These are phyloP conservation scores for Neurospora sp. DNA, from an alignment of 495 filamentous ascomycete species.

Conservation along the genomic window DNA sequence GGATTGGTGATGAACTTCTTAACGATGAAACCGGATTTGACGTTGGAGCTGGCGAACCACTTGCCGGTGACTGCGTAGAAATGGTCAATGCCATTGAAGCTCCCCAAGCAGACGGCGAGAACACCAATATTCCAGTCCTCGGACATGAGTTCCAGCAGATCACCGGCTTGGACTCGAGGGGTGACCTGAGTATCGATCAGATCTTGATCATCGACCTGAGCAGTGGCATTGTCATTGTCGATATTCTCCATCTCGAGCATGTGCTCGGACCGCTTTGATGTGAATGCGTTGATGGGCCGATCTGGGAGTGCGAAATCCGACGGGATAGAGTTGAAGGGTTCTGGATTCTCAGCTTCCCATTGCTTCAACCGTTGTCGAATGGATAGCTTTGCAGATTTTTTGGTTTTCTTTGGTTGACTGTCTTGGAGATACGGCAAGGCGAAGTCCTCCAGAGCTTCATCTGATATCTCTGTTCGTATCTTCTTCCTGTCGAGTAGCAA, in stretches of 20 bases:
- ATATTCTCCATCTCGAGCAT: conserved; percentile 10
- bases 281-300: neutral
- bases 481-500: neutral
- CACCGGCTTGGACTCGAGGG: conserved; percentile 51
- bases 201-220: conserved; percentile 5
- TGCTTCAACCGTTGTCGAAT: conserved; percentile 42
- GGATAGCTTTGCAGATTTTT: neutral
- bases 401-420: neutral
- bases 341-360: conserved; percentile 44
- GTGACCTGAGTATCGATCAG: conserved; percentile 2
- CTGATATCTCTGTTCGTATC: neutral
- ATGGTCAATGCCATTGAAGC: conserved; percentile 50
- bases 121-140: conserved; percentile 27
- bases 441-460: neutral
- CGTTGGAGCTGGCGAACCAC: conserved; percentile 49
- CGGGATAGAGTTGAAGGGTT: neutral
- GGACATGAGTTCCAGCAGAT: conserved; percentile 55
- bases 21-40: conserved; percentile 49
- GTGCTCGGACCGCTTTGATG: neutral
- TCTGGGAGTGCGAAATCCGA: neutral
- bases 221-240: neutral
- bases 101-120: conserved; percentile 61
- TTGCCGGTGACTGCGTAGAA: conserved; percentile 65
- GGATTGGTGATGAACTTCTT: conserved; percentile 47
- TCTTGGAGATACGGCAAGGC: neutral